Base-by-base conservation (phyloP, 352 stramenopile species). In the Phytopythium mirpurense region DNA sequence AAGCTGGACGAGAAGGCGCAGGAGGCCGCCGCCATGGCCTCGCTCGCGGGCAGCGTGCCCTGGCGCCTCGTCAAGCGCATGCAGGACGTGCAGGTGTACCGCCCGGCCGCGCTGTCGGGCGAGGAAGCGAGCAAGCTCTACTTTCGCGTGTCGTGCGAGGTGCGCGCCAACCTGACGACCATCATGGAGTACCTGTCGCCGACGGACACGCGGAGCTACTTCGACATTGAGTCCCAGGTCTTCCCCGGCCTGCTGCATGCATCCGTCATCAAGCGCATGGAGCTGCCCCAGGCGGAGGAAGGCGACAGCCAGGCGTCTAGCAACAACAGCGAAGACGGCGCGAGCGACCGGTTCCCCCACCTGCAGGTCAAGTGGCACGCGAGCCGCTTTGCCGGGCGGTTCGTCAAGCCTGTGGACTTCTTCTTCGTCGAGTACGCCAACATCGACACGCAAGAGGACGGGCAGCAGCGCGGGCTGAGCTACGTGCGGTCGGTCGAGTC, bases 401-500 rank as follows among this genome's bases (percentile, higher is more conserved):
- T 93, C 32, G 80, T 90, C 40, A 93, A 91, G 57, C 81, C 82
- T 32, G 68, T 90, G 12, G 84, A 94, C 50, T 90, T 94, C 42
- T 89, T 92, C 52, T 94, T 93, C 59, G 79, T 93, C 35, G 84
- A 94, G 63, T 94, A 92, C 27, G 76, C 81, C 37, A 90, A 90
- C 50, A 72, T 91, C 27, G 83, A 93, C 53, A 75, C 66, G 5
- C 70, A 88, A 44, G 62, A 65, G 1, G 76, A 90, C 23, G 82
- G 82, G 14, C 71, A 72, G 16, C 76, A 74, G 29, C 80, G 83
- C 18, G 78, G 80, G 23, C 91, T 86, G 47, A 79, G 78, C 8
- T 93, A 91, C 55, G 64, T 93, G 50, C 78, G 83, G 18, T 90
- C 78, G 12, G 73, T 90, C 1, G 83, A 93, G 51, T 88, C 79